Percentiles rank a stretch among this genome's conserved stretches.
Conservation (phyloP, 2,329 filamentous ascomycete genomes). For the Trichoderma harzianum region DNA sequence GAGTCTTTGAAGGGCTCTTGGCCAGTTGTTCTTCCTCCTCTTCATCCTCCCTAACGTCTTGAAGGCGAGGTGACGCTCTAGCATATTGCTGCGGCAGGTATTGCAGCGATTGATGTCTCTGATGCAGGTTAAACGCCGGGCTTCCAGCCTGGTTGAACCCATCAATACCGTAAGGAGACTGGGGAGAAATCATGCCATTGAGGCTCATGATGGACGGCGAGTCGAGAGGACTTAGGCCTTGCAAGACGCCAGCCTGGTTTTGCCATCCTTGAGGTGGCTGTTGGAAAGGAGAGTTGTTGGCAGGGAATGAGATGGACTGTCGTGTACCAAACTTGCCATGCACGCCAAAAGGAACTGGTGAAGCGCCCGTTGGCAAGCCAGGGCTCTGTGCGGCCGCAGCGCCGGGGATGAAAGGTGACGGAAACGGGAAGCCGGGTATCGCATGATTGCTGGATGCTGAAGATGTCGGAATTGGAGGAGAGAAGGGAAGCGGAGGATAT, state of each 20-base stretch:
- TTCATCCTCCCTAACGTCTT: slow-evolving; percentile 70
- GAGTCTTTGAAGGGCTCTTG: slow-evolving; percentile 54
- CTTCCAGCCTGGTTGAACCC: slow-evolving; percentile 42
- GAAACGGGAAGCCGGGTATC: slow-evolving; percentile 55
- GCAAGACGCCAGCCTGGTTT: slow-evolving; percentile 54
- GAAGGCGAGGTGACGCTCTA: slow-evolving; percentile 59
- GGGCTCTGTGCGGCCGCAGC: slow-evolving; percentile 62
- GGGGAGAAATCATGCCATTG: slow-evolving; percentile 58
- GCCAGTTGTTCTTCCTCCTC: slow-evolving; percentile 61
- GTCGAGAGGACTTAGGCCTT: slow-evolving; percentile 52
- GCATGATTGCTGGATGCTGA: slow-evolving; percentile 70
- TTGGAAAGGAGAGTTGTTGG: slow-evolving; percentile 62
- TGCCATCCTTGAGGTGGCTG: slow-evolving; percentile 59
- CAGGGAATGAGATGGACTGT: slow-evolving; percentile 67
- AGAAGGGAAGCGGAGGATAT: slow-evolving; percentile 74
- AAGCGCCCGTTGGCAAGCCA: slow-evolving; percentile 61
- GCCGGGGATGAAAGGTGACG: slow-evolving; percentile 56
- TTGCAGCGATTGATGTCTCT: slow-evolving; percentile 58
- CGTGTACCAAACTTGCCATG: slow-evolving; percentile 62
- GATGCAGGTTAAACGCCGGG: slow-evolving; percentile 45
- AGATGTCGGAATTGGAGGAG: slow-evolving; percentile 75
- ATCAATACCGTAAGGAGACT: slow-evolving; percentile 60
- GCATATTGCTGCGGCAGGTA: slow-evolving; percentile 55
- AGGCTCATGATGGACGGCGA: slow-evolving; percentile 61
- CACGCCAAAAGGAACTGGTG: slow-evolving; percentile 67